Evolutionary conservation across 2,329 filamentous ascomycete genomes (phyloP).

Genomic region (Ophiostoma pallidulum): DNA sequence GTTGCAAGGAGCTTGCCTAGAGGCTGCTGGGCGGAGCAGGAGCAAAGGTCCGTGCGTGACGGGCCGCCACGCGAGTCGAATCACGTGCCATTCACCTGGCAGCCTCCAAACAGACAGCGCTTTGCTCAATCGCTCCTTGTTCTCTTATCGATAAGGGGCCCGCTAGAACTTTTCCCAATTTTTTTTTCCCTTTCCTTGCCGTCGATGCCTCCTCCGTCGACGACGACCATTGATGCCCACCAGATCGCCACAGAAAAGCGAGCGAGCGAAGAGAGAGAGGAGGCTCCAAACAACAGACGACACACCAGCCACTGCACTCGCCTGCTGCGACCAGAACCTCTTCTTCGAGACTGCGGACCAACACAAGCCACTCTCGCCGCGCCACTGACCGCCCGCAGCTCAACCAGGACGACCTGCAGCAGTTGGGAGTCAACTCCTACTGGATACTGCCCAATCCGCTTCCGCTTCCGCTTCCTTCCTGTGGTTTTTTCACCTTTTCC

Average conservation of each 20-base stretch:
- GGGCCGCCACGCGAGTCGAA: neutral
- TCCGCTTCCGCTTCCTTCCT: too few relatives aligned
- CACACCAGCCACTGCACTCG: too few relatives aligned
- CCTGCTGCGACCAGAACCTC: too few relatives aligned
- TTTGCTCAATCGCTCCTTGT: too few relatives aligned
- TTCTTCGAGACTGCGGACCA: too few relatives aligned
- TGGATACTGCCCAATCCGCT: too few relatives aligned
- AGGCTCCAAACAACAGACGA: neutral
- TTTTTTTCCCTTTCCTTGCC: conserved; percentile 12
- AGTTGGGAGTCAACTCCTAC: too few relatives aligned
- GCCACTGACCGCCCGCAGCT: too few relatives aligned
- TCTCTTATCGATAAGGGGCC: conserved; percentile 11
- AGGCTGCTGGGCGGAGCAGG: conserved; percentile 14
- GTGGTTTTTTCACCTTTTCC: too few relatives aligned
- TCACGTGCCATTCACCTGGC: conserved; percentile 6
- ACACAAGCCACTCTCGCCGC: too few relatives aligned
- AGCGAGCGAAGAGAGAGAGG: neutral
- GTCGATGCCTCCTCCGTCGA: conserved; percentile 7
- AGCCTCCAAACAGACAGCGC: too few relatives aligned
- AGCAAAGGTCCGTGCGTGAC: conserved; percentile 13
- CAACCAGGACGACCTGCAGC: too few relatives aligned
- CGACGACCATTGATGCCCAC: conserved; percentile 4
- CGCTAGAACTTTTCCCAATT: conserved; percentile 9
- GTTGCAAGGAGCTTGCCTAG: conserved; percentile 29
- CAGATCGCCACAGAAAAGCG: neutral